Percentiles rank a stretch among this genome's conserved stretches.
These are phyloP conservation scores for Exophiala alcalophila DNA, from an alignment of 2,329 filamentous ascomycete genomes.

Conservation along the genomic window DNA sequence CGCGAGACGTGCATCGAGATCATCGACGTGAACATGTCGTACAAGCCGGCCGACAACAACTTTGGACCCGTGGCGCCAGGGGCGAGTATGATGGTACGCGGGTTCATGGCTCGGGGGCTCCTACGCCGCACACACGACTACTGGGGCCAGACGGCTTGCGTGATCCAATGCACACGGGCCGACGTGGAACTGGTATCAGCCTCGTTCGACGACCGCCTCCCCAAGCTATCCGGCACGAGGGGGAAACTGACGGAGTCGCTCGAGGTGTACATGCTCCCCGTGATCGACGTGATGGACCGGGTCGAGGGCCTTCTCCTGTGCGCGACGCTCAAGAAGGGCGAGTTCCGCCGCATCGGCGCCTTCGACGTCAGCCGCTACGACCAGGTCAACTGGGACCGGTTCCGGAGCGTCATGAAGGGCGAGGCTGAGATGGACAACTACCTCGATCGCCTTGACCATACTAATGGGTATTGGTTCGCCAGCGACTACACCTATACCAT, in stretches of 20 bases:
- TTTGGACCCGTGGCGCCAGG: constrained; percentile 26
- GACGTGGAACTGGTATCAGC: constrained; percentile 28
- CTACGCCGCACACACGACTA: constrained; percentile 29
- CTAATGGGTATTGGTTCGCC: constrained; percentile 30
- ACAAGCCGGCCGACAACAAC: constrained; percentile 21
- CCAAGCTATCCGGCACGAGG: constrained; percentile 27
- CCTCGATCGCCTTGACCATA: constrained; percentile 29
- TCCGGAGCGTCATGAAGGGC: constrained; percentile 30
- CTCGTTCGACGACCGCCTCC: constrained; percentile 29
- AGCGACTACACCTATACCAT: constrained; percentile 32
- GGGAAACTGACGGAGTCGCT: constrained; percentile 28
- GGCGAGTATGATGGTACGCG: constrained; percentile 26
- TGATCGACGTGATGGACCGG: constrained; percentile 29
- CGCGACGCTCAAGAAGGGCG: constrained; percentile 31
- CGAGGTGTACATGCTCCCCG: constrained; percentile 29
- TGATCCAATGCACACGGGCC: constrained; percentile 24
- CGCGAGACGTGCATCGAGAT: constrained; percentile 31
- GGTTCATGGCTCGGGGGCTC: constrained; percentile 29
- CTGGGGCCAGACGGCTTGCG: constrained; percentile 29
- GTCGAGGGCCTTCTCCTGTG: constrained; percentile 30
- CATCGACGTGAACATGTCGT: constrained; percentile 24
- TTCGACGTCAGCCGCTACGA: constrained; percentile 28
- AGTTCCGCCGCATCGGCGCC: constrained; percentile 27
- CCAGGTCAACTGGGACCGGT: constrained; percentile 30
- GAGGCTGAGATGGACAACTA: constrained; percentile 30